phyloP scores from a whole-genome alignment of 1,139 yeast genomes.

The Nadsonia starkeyi-henricii region DNA sequence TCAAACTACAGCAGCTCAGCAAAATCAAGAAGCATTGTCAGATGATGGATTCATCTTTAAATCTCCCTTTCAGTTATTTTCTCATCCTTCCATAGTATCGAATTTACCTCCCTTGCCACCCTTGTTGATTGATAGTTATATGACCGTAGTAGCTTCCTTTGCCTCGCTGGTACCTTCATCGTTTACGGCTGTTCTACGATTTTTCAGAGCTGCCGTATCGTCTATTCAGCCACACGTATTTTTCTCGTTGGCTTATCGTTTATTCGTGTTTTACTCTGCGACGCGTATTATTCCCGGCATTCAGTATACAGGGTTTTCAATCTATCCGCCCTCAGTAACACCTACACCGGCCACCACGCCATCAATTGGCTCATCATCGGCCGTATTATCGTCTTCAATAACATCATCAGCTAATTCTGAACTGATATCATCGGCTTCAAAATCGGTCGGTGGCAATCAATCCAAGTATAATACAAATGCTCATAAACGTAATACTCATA shows the following conservation, averaged over 20 bases:
- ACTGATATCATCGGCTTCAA: not conserved
- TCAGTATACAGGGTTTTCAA: constrained; percentile 9
- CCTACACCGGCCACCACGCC: constrained; percentile 2
- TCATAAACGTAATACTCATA: constrained; percentile 10
- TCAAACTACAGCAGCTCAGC: too few relatives aligned
- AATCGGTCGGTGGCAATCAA: constrained; percentile 14
- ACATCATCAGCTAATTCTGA: not conserved
- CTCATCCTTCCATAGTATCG: constrained; percentile 3
- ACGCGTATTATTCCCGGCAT: constrained; percentile 70
- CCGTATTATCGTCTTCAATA: constrained; percentile 1
- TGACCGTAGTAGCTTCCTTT: constrained; percentile 29
- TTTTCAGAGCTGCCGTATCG: constrained; percentile 50
- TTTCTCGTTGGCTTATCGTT: constrained; percentile 68
- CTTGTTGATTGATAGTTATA: constrained; percentile 23
- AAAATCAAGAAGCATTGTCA: too few relatives aligned
- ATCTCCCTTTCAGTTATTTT: not conserved
- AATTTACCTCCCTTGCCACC: constrained; percentile 25
- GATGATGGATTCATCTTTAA: not conserved
- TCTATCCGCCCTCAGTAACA: not conserved
- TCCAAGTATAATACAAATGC: constrained; percentile 22
- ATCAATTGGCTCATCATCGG: constrained; percentile 1
- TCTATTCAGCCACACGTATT: constrained; percentile 74
- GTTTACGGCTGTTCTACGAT: constrained; percentile 51
- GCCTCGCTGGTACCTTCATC: constrained; percentile 34
- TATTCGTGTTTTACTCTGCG: constrained; percentile 82